Evolutionary conservation across 2,329 filamentous ascomycete genomes (phyloP).

Genomic region (Ascosphaera acerosa): DNA sequence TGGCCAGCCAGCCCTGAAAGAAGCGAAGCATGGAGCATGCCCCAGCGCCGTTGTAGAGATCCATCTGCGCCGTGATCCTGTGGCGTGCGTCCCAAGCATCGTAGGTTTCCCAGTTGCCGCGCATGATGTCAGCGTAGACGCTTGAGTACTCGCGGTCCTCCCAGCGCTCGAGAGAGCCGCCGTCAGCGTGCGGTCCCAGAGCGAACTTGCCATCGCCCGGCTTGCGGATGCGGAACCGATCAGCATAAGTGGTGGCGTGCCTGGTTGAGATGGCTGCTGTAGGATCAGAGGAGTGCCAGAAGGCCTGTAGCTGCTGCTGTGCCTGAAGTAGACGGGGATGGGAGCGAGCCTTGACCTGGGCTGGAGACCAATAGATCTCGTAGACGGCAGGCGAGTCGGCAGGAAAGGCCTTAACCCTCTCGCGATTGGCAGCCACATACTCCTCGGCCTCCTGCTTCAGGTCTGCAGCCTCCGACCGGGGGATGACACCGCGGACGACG

Average conservation of each 20-base stretch:
- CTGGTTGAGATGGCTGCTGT: slow-evolving; percentile 22
- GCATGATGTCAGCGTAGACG: slow-evolving; percentile 51
- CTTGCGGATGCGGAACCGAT: slow-evolving; percentile 43
- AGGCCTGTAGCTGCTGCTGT: slow-evolving; percentile 35
- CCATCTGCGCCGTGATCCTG: slow-evolving; percentile 40
- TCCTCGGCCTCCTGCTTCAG: slow-evolving; percentile 40
- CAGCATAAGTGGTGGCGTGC: slow-evolving; percentile 41
- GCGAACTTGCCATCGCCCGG: slow-evolving; percentile 47
- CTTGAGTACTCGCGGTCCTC: slow-evolving; percentile 41
- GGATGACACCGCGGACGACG: slow-evolving; percentile 40
- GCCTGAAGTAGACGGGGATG: slow-evolving; percentile 37
- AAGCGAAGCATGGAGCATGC: slow-evolving; percentile 66
- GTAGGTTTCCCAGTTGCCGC: slow-evolving; percentile 54
- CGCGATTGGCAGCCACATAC: slow-evolving; percentile 37
- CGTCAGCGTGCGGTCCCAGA: slow-evolving; percentile 47
- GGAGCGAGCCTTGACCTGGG: slow-evolving; percentile 40
- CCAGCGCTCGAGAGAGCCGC: slow-evolving; percentile 52
- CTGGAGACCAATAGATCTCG: slow-evolving; percentile 48
- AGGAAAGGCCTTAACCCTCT: slow-evolving; percentile 33
- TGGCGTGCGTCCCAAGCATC: slow-evolving; percentile 58
- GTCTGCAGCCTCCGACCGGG: slow-evolving; percentile 33
- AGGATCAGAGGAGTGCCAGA: slow-evolving; percentile 32
- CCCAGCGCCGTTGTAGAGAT: slow-evolving; percentile 59
- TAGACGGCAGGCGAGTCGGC: slow-evolving; percentile 41
- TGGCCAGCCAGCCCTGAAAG: slow-evolving; percentile 72